phyloP scores from a whole-genome alignment of 2,329 filamentous ascomycete genomes.

The Diaporthe citri region DNA sequence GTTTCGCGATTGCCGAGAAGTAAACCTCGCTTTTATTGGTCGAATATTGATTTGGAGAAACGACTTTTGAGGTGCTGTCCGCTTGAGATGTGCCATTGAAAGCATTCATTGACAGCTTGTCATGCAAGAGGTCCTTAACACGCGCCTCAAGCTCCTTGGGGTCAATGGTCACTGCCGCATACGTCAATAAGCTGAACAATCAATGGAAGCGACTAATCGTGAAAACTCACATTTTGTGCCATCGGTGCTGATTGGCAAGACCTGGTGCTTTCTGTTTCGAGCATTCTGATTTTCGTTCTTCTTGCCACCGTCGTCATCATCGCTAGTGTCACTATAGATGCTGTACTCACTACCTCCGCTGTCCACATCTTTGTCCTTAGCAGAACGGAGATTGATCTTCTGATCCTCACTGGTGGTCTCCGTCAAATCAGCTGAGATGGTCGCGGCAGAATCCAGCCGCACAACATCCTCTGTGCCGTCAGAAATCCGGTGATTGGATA shows the following conservation, averaged over 20 bases:
- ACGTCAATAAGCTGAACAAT: neutral
- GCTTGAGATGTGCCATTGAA: neutral
- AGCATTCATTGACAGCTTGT: neutral
- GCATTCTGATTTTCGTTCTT: neutral
- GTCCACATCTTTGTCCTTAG: neutral
- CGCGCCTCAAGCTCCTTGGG: neutral
- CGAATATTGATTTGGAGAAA: neutral
- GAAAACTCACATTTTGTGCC: neutral
- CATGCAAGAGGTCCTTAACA: neutral
- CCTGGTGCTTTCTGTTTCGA: neutral
- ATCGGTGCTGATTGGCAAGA: neutral
- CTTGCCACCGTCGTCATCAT: neutral
- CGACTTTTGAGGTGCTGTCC: neutral
- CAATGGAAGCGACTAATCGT: neutral
- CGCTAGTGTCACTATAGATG: too few relatives aligned
- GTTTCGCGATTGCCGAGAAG: neutral
- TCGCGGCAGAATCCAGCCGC: neutral
- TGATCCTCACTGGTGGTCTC: neutral
- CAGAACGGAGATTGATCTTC: neutral
- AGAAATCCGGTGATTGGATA: neutral
- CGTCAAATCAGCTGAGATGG: neutral
- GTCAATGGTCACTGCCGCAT: neutral
- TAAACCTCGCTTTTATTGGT: neutral
- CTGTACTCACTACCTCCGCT: neutral
- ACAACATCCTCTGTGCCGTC: neutral